Base-by-base conservation (phyloP, 306 rosid genomes). In the Alnus glutinosa region DNA sequence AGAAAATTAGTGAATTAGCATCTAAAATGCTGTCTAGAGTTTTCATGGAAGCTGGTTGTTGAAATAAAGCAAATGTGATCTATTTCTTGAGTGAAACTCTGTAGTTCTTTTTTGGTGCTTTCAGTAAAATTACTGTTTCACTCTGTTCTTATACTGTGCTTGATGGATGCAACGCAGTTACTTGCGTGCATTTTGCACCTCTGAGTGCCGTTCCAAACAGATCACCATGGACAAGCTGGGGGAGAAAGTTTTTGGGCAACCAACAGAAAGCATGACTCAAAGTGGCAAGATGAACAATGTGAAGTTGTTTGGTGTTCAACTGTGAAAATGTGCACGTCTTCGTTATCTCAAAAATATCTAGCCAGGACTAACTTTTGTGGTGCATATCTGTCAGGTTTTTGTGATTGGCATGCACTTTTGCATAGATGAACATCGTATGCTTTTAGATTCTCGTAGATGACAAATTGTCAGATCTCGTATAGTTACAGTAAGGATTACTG, bases 171-270 rank as follows among this genome's bases (percentile, higher is more conserved):
- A 75, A 46, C 75, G 80, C 83, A 83, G 86, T 4, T 34, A 23
- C 19, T 75, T 83, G 73, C 57, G 55, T 15, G 86, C 83, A 12
- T 83, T 83, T 19, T 83, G 86, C 49, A 61, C 78, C 7, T 52
- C 37, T 0, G 70, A 42, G 47, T 83, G 86, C 75, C 83, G 86
- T 44, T 58, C 23, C 44, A 19, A 52, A 46, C 83, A 70, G 36
- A 63, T 83, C 14, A 14, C 16, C 42, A 54, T 42, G 9, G 86
- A 79, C 63, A 64, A 46, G 9, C 6, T 37, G 19, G 32, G 42
- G 16, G 49, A 67, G 71, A 13, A 11, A 32, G 69, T 32, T 8
- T 32, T 13, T 62, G 44, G 36, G 48, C 66, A 37, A 28, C n/a
- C 73, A 12, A 6, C 18, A 39, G 28, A 42, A 66, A 7, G 30